A percentile compares a stretch with the other conserved stretches of the same genome.
These are phyloP conservation scores for Backusella westeae DNA, from an alignment of 192 early-diverging fungal species.

Conservation along the genomic window DNA sequence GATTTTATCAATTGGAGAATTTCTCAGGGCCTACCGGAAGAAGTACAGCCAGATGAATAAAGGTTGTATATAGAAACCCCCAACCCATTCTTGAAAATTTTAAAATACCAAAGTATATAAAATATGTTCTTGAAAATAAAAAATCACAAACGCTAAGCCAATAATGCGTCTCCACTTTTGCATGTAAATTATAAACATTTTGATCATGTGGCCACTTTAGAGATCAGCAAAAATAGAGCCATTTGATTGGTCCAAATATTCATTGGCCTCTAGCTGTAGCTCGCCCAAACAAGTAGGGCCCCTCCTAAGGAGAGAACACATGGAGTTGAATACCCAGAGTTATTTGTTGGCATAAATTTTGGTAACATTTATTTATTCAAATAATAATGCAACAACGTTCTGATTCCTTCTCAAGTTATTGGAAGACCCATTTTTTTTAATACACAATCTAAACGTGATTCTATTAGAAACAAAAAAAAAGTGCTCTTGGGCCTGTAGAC, in stretches of 20 bases:
- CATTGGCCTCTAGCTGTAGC: neutral
- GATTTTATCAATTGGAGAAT: conserved; percentile 26
- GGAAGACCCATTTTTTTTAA: neutral
- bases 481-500: neutral
- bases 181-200: neutral
- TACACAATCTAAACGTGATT: neutral
- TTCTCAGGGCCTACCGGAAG: conserved; percentile 14
- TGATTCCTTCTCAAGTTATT: neutral
- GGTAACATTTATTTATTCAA: conserved; percentile 2
- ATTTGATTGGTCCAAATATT: neutral
- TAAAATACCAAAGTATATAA: neutral
- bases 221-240: neutral
- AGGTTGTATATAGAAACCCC: neutral
- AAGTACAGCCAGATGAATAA: conserved; percentile 11
- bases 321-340: neutral
- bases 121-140: neutral
- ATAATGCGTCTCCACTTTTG: neutral
- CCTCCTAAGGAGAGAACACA: neutral
- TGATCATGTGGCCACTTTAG: neutral
- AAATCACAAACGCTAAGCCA: neutral
- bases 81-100: neutral
- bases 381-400: neutral
- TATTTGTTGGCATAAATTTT: conserved; percentile 5
- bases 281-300: neutral
- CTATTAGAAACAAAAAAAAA: neutral